Conservation (phyloP, 1,284 basidiomycete genomes). For the Ganoderma sinense region DNA sequence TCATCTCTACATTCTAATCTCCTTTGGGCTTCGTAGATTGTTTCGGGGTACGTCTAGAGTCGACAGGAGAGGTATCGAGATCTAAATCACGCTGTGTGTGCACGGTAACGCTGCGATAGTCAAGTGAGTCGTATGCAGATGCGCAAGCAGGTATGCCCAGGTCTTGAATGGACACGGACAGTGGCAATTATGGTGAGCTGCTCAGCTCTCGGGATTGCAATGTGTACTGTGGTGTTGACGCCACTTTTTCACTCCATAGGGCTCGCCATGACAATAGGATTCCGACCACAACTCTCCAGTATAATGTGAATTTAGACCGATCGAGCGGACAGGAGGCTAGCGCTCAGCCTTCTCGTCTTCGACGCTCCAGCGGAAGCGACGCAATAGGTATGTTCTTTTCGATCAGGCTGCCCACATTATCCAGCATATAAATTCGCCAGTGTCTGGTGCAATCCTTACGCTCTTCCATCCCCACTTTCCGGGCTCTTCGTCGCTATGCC, state of each 20-base stretch:
- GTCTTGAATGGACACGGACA: not conserved
- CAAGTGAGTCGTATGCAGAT: not conserved
- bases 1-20: not conserved
- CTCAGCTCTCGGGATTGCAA: not conserved
- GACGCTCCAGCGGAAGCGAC: constrained; percentile 15
- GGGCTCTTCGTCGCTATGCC: constrained; percentile 18
- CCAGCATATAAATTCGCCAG: not conserved
- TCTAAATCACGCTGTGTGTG: not conserved
- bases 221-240: constrained; percentile 5
- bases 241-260: not conserved
- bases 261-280: not conserved
- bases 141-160: not conserved
- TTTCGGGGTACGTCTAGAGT: not conserved
- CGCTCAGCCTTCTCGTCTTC: constrained; percentile 9
- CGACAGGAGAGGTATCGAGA: not conserved
- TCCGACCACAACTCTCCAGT: constrained; percentile 7
- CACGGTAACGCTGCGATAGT: not conserved
- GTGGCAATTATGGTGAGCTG: not conserved
- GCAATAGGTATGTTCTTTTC: constrained; percentile 23
- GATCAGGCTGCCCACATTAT: constrained; percentile 5
- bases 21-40: not conserved
- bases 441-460: not conserved
- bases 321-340: constrained; percentile 25
- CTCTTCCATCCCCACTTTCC: not conserved
- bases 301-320: constrained; percentile 21